These are phyloP conservation scores for Nicotiana tomentosiformis DNA, from an alignment of 257 asterid genomes.

Conservation along the genomic window DNA sequence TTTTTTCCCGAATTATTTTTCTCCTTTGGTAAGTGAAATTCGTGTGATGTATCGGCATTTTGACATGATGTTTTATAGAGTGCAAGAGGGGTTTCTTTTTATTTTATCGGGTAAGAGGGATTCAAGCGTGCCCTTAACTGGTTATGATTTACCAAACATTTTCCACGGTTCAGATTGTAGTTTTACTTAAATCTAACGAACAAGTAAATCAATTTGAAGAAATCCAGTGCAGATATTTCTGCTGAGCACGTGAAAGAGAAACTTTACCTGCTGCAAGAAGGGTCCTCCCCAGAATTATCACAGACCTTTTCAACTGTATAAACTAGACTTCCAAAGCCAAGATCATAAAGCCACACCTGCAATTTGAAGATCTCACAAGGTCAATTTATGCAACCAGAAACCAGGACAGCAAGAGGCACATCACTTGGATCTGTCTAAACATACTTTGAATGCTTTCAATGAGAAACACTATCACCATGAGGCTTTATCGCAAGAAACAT, in stretches of 20 bases:
- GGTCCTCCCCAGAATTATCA: conserved; percentile 96
- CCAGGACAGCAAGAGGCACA: background rate
- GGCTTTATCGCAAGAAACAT: background rate
- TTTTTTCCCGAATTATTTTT: background rate
- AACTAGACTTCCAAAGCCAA: conserved; percentile 50
- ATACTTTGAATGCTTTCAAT: background rate
- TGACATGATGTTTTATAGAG: background rate
- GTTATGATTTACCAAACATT: background rate
- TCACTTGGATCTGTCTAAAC: background rate
- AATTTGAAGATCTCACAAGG: conserved; percentile 6
- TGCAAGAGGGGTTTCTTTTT: too few species aligned
- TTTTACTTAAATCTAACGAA: background rate
- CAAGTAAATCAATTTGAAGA: background rate
- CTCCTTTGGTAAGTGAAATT: background rate
- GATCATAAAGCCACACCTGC: conserved; percentile 78
- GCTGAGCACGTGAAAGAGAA: background rate
- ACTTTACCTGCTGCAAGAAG: conserved; percentile 88
- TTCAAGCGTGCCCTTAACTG: background rate
- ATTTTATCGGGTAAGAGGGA: too few species aligned
- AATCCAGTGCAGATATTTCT: background rate
- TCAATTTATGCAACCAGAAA: background rate
- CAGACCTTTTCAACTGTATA: conserved; percentile 68
- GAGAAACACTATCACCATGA: background rate
- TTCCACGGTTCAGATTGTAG: background rate
- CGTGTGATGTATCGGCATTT: background rate